Evolutionary conservation across 371 early-diverging fungal genomes (phyloP).

Genomic region (Mortierella sp.): DNA sequence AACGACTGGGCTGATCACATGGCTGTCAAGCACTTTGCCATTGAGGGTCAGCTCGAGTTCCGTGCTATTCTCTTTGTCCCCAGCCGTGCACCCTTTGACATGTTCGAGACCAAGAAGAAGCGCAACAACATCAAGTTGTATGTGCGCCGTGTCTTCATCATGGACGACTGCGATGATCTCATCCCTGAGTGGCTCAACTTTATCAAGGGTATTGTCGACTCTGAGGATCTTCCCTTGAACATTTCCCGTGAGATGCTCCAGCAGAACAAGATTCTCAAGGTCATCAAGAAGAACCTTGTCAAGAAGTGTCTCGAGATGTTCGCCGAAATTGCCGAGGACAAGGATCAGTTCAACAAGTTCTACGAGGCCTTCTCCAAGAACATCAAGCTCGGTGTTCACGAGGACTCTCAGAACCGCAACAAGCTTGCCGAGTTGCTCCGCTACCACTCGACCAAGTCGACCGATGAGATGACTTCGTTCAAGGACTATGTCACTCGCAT

Average conservation of each 20-base stretch:
- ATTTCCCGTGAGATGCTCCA: conserved; percentile 96
- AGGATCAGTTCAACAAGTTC: conserved; percentile 92
- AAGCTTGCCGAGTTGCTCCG: conserved; percentile 91
- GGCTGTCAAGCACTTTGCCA: conserved; percentile 91
- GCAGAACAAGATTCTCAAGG: conserved; percentile 94
- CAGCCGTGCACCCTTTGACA: conserved; percentile 87
- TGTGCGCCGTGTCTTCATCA: conserved; percentile 96
- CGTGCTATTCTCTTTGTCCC: conserved; percentile 92
- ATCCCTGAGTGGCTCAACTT: conserved; percentile 93
- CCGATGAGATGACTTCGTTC: conserved; percentile 87
- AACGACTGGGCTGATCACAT: conserved; percentile 97
- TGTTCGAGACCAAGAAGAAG: conserved; percentile 91
- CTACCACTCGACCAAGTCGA: conserved; percentile 93
- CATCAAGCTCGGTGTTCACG: conserved; percentile 94
- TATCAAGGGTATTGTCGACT: conserved; percentile 92
- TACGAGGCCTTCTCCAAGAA: conserved; percentile 93
- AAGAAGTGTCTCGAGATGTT: conserved; percentile 96
- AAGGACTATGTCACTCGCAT: conserved; percentile 93
- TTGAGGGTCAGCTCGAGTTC: conserved; percentile 95
- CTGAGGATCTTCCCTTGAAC: conserved; percentile 97
- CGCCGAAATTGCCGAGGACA: conserved; percentile 85
- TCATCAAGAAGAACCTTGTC: conserved; percentile 92
- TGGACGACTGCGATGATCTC: conserved; percentile 94
- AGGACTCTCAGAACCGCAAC: conserved; percentile 86
- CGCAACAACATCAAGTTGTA: conserved; percentile 96